Evolutionary conservation across 768 basidiomycete species (phyloP).

Genomic region (Chiua virens): DNA sequence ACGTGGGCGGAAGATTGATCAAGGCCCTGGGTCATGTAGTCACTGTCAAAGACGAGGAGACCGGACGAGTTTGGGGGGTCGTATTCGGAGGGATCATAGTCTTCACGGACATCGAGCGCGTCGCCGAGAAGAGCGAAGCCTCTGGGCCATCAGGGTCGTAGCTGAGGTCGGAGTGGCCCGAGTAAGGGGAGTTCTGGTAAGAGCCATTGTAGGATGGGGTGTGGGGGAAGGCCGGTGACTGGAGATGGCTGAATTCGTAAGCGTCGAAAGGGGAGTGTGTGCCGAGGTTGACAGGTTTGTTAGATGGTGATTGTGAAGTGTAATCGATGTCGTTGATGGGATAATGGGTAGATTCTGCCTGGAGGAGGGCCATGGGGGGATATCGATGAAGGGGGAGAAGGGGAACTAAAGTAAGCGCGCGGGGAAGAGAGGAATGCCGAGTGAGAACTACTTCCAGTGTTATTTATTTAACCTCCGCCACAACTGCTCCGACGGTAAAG

Average conservation of each 20-base stretch:
- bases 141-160: slow-evolving; percentile 50
- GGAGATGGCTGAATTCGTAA: slow-evolving; percentile 38
- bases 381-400: slow-evolving; percentile 5
- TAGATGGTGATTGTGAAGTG: slow-evolving; percentile 22
- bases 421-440: slow-evolving; percentile 17
- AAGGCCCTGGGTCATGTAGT: slow-evolving; percentile 37
- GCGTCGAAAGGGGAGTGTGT: slow-evolving; percentile 37
- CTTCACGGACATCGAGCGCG: slow-evolving; percentile 40
- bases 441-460: slow-evolving; percentile 24
- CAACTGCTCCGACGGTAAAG: background rate
- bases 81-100: slow-evolving; percentile 76
- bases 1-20: slow-evolving; percentile 33
- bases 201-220: slow-evolving; percentile 64
- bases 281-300: slow-evolving; percentile 26
- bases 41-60: slow-evolving; percentile 61
- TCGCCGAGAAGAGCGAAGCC: slow-evolving; percentile 51
- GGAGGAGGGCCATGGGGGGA: slow-evolving; percentile 30
- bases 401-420: slow-evolving; percentile 19
- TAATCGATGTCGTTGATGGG: slow-evolving; percentile 23
- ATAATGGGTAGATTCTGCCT: slow-evolving; percentile 20
- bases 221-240: slow-evolving; percentile 44
- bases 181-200: slow-evolving; percentile 71
- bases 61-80: slow-evolving; percentile 52
- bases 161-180: slow-evolving; percentile 64
- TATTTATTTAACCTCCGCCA: slow-evolving; percentile 31